A percentile compares a stretch with the other conserved stretches of the same genome.
phyloP scores from a whole-genome alignment of 2,329 filamentous ascomycete species.

The Colletotrichum sp. region DNA sequence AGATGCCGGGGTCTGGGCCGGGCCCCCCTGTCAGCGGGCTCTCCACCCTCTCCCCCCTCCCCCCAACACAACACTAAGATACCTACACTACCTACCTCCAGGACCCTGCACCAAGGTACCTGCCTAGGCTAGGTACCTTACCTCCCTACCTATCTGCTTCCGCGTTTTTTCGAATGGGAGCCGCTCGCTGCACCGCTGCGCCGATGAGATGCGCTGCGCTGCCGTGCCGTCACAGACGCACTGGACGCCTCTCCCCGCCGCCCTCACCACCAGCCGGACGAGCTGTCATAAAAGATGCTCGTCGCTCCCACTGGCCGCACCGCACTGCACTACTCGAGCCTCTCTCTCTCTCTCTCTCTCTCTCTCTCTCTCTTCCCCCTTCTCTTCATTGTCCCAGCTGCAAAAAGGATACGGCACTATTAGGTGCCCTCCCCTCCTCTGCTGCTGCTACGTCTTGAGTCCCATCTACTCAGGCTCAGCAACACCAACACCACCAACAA shows the following conservation, averaged over 20 bases:
- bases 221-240: background rate
- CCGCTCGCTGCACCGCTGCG: background rate
- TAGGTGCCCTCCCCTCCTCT: constrained; percentile 5
- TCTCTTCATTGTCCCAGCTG: background rate
- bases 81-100: background rate
- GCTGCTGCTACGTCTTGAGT: background rate
- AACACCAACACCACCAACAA: background rate
- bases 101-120: background rate
- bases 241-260: background rate
- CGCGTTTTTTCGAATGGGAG: background rate
- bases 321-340: background rate
- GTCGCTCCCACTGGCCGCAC: background rate
- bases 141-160: background rate
- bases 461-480: background rate
- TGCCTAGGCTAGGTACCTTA: background rate
- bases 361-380: background rate
- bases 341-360: background rate
- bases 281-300: constrained; percentile 19
- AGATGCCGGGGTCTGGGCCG: background rate
- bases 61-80: no score
- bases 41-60: background rate
- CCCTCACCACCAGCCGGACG: background rate
- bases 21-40: background rate
- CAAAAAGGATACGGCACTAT: constrained; percentile 2
- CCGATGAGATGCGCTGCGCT: background rate